Evolutionary conservation across 331 rosid species (phyloP).

Genomic region (Arachis monticola): DNA sequence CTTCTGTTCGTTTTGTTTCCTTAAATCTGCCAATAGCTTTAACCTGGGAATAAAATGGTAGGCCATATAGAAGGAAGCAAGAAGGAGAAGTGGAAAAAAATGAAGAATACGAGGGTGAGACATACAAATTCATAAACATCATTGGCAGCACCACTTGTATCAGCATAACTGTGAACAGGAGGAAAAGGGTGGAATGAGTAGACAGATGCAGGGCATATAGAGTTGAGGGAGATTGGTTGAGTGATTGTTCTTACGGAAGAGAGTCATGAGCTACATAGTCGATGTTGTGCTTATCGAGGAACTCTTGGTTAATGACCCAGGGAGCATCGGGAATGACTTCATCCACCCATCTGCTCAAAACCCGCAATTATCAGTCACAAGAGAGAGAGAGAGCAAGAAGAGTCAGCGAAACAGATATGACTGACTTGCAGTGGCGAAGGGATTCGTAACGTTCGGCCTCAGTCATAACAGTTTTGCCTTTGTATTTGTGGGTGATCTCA

Average conservation of each 20-base stretch:
- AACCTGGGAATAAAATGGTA: conserved; percentile 54
- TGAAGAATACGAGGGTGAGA: background rate
- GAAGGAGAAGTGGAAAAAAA: background rate
- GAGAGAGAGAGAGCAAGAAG: no score
- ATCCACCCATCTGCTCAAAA: conserved; percentile 61
- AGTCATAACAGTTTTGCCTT: no score
- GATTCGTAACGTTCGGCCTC: no score
- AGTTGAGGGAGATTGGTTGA: no score
- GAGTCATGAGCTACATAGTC: conserved; percentile 91
- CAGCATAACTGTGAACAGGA: conserved; percentile 74
- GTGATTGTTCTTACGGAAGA: conserved; percentile 73
- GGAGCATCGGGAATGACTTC: conserved; percentile 78
- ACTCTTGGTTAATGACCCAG: conserved; percentile 81
- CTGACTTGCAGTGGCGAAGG: no score
- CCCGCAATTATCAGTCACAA: no score
- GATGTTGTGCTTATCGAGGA: conserved; percentile 79
- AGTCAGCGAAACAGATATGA: no score
- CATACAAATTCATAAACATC: conserved; percentile 95
- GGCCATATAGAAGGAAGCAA: conserved; percentile 16
- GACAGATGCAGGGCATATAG: no score
- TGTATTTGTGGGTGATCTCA: no score
- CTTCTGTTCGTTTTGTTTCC: conserved; percentile 89
- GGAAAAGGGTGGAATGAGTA: background rate
- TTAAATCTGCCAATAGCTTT: conserved; percentile 76
- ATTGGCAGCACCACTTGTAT: conserved; percentile 86